Evolutionary conservation across 192 early-diverging fungal genomes (phyloP), one percentile per base, ranked within the genome.

Genomic region (Irineochytrium annulatum): DNA sequence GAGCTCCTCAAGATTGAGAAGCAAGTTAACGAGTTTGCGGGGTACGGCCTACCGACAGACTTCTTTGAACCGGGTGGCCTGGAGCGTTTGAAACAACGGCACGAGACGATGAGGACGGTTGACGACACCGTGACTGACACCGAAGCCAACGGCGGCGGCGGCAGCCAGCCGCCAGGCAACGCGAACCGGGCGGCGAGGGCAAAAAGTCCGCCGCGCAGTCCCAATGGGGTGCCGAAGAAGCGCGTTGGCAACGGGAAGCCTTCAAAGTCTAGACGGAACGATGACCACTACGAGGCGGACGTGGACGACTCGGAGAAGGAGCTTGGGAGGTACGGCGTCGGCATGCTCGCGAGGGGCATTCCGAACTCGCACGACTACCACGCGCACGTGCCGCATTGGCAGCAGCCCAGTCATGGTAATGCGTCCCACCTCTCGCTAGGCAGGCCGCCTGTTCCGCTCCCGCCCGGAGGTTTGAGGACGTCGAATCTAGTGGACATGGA

Each of bases 1-100:
- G 93, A 96, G 24, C 79, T 97, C 1, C 77, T 97, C 43, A 79
- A 84, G 27, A 86, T 93, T 51, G 93, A 98, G 63, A 83, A 87
- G 33, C 77, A 79, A 4, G 84, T 92, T n/a, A 88, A 88, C 63
- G 88, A 90, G 31, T 78, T 91, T 27, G 76, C 79, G 0, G 82
- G 81, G 39, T 73, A 70, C 34, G 72, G 73, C 20, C 70, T 89
- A 4, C 83, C 86, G 20, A 48, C 57, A 26, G 63, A 66, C 35
- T 37, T 76, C 19, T 63, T 77, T 29, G 56, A 32, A 32, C 49
- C 63, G 22, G 61, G 34, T 5, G 33, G 54, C 35, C 59, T 70
- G 29, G 62, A 73, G 31, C 39, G 58, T 35, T 45, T 72, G 28
- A 65, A 64, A n/a, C 32, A 31, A 13, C 43, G 57, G 2, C 57